Base-by-base conservation (phyloP, 345 rosid genomes). In the Xanthoceras sorbifolium region DNA sequence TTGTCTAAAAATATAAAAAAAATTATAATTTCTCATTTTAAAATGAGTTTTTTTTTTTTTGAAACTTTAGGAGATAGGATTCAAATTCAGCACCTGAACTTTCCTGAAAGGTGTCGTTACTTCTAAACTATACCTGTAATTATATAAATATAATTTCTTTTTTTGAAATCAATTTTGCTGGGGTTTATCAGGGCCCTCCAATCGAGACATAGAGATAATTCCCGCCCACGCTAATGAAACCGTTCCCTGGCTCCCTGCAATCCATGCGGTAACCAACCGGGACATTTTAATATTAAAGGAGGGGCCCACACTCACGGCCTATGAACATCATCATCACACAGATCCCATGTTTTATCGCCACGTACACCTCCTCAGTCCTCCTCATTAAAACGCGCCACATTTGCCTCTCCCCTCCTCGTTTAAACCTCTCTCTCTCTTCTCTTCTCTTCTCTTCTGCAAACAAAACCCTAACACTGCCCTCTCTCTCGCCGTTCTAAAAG, bases 321-420 rank as follows among this genome's bases (percentile, higher is more conserved):
- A 63, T 73, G 3, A 57, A n/a, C 15, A 57, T 72, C 28, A 34
- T 68, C 75, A 59, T 50, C 80, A 73, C 55, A 62, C 67, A 71
- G 66, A 52, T 4, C 71, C 48, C 69, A 71, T 28, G 25, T 38
- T 64, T n/a, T 26, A 38, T 62, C 78, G 79, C 82, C 87, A 82
- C 90, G 89, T 83, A 62, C 50, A 66, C 74, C 46, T 20, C 46
- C 55, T 55, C 26, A 9, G 11, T n/a, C 7, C 32, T 73, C 40
- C 40, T 66, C 72, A 71, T 76, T 57, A 76, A 82, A 84, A 73
- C 84, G 87, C 92, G 91, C 97, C 91, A 78, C 89, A 88, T 85
- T 89, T 83, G 82, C 86, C 72, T 36, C 77, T 73, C 70, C 12
- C 71, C 74, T 73, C 72, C 70, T 75, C 80, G 73, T 89, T 92